Evolutionary conservation across 2,329 filamentous ascomycete genomes (phyloP), one percentile per base, ranked within the genome.

Genomic region (Fusarium sp.): DNA sequence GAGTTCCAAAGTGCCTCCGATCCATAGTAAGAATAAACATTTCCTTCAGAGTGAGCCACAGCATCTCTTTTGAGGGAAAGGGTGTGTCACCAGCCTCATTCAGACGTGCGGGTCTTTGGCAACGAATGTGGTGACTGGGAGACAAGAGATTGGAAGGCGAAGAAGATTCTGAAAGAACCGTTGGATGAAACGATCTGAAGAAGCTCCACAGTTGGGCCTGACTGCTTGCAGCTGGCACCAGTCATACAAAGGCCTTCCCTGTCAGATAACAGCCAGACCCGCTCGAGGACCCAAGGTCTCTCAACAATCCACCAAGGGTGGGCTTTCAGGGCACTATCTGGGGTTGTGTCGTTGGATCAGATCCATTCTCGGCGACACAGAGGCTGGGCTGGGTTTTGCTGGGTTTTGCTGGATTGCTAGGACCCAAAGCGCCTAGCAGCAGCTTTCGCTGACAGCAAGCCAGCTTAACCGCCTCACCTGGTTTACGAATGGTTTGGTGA

Each of bases 141-240:
- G 44, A 60, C 39, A 54, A 40, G 56, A n/a, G 35, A n/a, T n/a
- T 37, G 35, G 47, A 70, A 59, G 57, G 54, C 53, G 63, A 69
- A 41, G 35, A 58, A 65, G 59, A 66, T 54, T 58, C 37, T 37
- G 59, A 67, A 55, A 52, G 54, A 68, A 70, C 68, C 63, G 68
- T 73, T 74, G 70, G 62, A 71, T 45, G 57, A 71, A 65, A 67
- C 49, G 61, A 47, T 56, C 50, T 50, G 56, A 55, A 37, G 41
- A 56, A 70, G 67, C 71, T 76, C 76, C 76, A 78, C 77, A 78
- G 69, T 78, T 78, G 73, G 76, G 76, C 76, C 67, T 76, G 75
- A 73, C 71, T 78, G 77, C 76, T 77, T 78, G 62, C 59, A 56
- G 56, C 66, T 71, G 68, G 66, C 57, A 52, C 67, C 57, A 63